Conservation (phyloP, 257 asterid species). For the Solanum bukasovii region DNA sequence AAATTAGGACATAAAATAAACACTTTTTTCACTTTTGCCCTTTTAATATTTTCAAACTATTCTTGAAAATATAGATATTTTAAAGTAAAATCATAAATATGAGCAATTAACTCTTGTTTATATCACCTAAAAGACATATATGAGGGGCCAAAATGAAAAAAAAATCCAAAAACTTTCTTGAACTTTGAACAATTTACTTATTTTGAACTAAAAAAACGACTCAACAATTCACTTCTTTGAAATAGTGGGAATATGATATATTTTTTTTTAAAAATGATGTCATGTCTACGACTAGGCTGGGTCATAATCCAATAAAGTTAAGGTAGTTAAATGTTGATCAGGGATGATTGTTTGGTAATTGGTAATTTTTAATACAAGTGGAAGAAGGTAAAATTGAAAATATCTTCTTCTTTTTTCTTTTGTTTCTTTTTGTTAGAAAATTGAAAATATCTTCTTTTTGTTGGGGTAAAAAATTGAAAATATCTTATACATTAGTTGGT, state of each 20-base stretch:
- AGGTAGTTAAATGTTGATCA: neutral
- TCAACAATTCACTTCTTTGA: too few species aligned
- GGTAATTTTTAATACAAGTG: neutral
- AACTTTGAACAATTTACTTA: too few species aligned
- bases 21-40: too few species aligned
- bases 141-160: neutral
- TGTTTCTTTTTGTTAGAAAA: neutral
- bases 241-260: too few species aligned
- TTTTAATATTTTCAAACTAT: too few species aligned
- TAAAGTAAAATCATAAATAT: too few species aligned
- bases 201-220: too few species aligned
- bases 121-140: neutral
- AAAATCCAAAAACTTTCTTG: too few species aligned
- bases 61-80: too few species aligned
- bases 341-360: neutral
- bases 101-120: neutral
- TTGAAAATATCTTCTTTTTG: neutral
- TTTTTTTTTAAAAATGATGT: neutral
- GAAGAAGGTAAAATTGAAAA: neutral
- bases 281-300: neutral
- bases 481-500: neutral
- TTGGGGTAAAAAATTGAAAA: neutral
- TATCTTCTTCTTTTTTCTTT: neutral
- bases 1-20: neutral
- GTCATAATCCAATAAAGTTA: neutral